Evolutionary conservation across 2,329 filamentous ascomycete genomes (phyloP), one percentile per base, ranked within the genome.

Genomic region (Claviceps spartinae): DNA sequence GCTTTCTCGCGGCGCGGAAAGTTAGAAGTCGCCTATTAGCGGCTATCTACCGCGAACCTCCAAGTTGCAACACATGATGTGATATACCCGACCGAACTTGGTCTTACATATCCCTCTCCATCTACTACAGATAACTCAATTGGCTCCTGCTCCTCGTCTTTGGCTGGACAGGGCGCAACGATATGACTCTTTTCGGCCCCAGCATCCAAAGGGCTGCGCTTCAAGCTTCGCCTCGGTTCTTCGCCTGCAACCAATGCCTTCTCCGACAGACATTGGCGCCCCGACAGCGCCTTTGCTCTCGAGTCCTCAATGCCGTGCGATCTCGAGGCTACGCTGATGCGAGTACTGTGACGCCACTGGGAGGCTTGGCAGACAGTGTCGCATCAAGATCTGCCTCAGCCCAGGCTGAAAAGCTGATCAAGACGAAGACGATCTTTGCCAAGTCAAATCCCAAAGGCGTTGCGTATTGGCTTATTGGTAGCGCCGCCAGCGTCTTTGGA

Each of bases 401-500:
- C 16, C 49, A 54, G 36, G 60, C 52, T 48, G 59, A 48, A 53
- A 43, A 54, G 24, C 58, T 60, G 14, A 59, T 63, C 9, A 69
- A 68, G 58, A 66, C 64, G 24, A 69, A 68, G 58, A 66, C 64
- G 22, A 66, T 67, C 2, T 79, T 76, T 54, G 77, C 78, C 34
- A 77, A 86, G 60, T 79, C 78, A 9, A 88, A 79, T 58, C 80
- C 83, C 54, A 93, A 86, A 68, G 72, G 74, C 9, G 90, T 95
- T 45, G 93, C 83, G 54, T 91, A 91, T 72, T 98, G 90, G 90
- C 78, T 98, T 46, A 72, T 98, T 52, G 91, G 82, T 47, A 96
- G 90, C 60, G 90, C 93, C 1, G 86, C 81, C 44, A 94, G 88
- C 65, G 93, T 97, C 50, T 98, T 97, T 69, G 93, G 93, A 54